Conservation (phyloP, 2,329 filamentous ascomycete genomes). For the Mycosphaerella sp. region DNA sequence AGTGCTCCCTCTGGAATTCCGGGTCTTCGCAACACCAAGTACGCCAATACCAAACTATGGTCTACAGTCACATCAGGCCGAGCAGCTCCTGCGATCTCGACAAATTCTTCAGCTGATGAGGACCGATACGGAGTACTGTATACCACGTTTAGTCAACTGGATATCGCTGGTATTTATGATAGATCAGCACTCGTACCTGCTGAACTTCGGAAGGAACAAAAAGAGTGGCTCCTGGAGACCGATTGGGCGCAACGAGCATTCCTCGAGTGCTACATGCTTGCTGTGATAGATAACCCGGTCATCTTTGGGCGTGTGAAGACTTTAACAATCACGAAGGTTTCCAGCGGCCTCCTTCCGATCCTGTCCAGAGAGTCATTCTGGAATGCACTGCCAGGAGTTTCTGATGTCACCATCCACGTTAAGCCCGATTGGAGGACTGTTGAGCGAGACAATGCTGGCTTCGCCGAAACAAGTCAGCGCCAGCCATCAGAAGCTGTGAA, state of each 20-base stretch:
- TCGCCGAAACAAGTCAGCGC: constrained; percentile 45
- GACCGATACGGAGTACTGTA: constrained; percentile 31
- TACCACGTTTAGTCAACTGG: constrained; percentile 22
- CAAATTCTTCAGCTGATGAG: neutral
- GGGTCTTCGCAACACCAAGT: constrained; percentile 19
- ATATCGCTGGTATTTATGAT: constrained; percentile 18
- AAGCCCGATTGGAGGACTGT: constrained; percentile 62
- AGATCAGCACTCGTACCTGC: constrained; percentile 45
- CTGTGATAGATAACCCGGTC: constrained; percentile 54
- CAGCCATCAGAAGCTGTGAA: constrained; percentile 48
- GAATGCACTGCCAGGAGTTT: constrained; percentile 50
- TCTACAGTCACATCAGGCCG: constrained; percentile 15
- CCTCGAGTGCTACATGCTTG: constrained; percentile 60
- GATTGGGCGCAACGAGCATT: constrained; percentile 64
- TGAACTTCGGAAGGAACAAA: constrained; percentile 56
- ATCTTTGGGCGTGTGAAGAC: constrained; percentile 52
- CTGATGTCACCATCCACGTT: constrained; percentile 52
- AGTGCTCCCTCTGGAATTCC: constrained; percentile 14
- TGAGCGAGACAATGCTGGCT: constrained; percentile 46
- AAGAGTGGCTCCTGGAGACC: constrained; percentile 61
- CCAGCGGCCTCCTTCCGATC: constrained; percentile 53
- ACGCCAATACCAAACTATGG: constrained; percentile 21
- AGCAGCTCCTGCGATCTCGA: constrained; percentile 3
- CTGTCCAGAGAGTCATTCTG: constrained; percentile 57
- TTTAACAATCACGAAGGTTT: constrained; percentile 58